Conservation (phyloP, 2,329 filamentous ascomycete genomes). For the Ascochyta lentis region DNA sequence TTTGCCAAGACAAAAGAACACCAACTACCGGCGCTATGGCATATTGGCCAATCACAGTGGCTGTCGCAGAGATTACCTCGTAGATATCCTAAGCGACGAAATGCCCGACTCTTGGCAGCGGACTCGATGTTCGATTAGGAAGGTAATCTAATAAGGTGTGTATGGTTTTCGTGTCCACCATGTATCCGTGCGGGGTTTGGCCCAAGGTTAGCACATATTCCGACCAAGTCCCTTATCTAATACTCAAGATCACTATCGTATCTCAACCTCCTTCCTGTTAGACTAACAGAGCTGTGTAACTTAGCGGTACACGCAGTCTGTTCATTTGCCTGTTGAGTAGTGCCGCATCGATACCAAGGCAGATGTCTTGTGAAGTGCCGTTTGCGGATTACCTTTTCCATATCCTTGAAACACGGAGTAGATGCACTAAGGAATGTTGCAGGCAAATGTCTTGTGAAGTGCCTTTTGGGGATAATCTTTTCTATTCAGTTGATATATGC, state of each 20-base stretch:
- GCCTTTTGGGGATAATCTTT: conserved; percentile 24
- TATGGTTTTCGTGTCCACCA: conserved; percentile 20
- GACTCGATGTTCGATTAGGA: conserved; percentile 24
- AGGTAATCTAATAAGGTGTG: conserved; percentile 28
- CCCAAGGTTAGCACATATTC: conserved; percentile 13
- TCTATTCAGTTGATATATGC: conserved; percentile 4
- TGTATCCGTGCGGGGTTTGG: conserved; percentile 19
- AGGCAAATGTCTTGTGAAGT: conserved; percentile 21
- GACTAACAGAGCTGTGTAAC: conserved; percentile 10
- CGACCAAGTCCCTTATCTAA: conserved; percentile 16
- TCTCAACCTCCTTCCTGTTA: conserved; percentile 33
- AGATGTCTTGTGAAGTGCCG: conserved; percentile 24
- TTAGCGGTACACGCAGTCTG: conserved; percentile 16
- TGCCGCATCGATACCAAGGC: conserved; percentile 19
- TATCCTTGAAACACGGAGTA: conserved; percentile 6
- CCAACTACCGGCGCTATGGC: not conserved
- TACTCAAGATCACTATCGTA: conserved; percentile 14
- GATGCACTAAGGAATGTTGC: too few species aligned
- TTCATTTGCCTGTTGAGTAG: conserved; percentile 12
- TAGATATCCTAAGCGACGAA: conserved; percentile 18
- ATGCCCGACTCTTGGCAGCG: conserved; percentile 20
- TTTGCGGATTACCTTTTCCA: conserved; percentile 23
- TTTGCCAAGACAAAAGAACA: too few species aligned
- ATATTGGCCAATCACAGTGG: conserved; percentile 11
- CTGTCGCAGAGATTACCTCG: not conserved